These are phyloP conservation scores for Isatis tinctoria DNA, from an alignment of 345 rosid genomes.

Conservation along the genomic window DNA sequence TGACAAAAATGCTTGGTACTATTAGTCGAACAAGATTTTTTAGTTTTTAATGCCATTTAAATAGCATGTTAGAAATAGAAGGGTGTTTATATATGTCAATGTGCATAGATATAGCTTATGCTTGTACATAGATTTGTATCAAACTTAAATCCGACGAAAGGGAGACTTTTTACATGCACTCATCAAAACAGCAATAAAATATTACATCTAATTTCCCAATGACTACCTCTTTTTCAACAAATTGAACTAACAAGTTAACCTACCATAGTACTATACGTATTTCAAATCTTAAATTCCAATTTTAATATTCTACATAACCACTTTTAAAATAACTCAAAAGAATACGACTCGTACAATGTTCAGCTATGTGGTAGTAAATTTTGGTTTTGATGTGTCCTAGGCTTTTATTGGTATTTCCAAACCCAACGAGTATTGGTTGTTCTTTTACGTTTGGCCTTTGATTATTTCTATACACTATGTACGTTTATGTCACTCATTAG, in stretches of 20 bases:
- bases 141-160: conserved; percentile 9
- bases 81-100: background rate
- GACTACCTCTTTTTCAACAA: conserved; percentile 11
- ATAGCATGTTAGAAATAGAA: too few species aligned
- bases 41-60: background rate
- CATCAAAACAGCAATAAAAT: background rate
- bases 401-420: background rate
- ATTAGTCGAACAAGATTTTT: background rate
- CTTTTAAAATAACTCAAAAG: background rate
- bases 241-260: conserved; percentile 8
- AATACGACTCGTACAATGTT: background rate
- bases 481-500: background rate
- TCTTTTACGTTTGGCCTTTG: background rate
- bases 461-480: background rate
- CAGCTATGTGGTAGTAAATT: background rate
- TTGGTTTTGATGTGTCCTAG: background rate
- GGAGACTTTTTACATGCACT: conserved; percentile 5
- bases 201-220: background rate
- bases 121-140: conserved; percentile 5
- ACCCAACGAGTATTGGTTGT: background rate
- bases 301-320: background rate
- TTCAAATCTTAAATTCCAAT: background rate
- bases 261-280: background rate
- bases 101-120: background rate
- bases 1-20: background rate